Evolutionary conservation across 345 rosid genomes (phyloP).

Genomic region (Populus simonii): DNA sequence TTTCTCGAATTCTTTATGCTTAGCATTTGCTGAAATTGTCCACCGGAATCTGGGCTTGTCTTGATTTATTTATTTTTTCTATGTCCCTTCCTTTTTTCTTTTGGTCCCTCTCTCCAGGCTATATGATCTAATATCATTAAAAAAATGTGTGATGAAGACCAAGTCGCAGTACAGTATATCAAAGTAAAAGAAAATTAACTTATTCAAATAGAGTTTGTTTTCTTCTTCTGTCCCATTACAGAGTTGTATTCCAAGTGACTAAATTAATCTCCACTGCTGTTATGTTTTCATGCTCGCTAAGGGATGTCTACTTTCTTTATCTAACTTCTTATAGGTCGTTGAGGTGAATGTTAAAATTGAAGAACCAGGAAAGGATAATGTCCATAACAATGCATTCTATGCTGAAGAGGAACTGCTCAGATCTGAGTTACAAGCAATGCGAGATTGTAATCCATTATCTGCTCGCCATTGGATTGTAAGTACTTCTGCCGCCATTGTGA

Average conservation of each 20-base stretch:
- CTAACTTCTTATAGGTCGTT: constrained; percentile 52
- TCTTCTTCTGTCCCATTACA: no score
- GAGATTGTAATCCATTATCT: constrained; percentile 74
- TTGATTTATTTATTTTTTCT: no score
- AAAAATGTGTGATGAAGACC: no score
- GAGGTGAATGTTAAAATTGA: constrained; percentile 80
- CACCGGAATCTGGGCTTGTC: no score
- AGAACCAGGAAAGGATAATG: constrained; percentile 72
- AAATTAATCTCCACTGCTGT: no score
- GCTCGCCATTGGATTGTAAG: constrained; percentile 97
- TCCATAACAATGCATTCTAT: constrained; percentile 87
- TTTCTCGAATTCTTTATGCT: neutral
- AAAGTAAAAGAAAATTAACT: no score
- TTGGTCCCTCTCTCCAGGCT: no score
- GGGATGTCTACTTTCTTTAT: neutral
- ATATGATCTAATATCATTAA: no score
- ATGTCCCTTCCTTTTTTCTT: no score
- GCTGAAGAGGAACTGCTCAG: constrained; percentile 77
- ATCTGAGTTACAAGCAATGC: constrained; percentile 75
- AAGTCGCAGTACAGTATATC: no score
- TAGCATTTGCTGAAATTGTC: neutral
- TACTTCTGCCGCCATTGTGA: neutral
- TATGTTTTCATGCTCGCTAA: neutral
- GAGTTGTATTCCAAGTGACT: no score
- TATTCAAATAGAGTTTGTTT: no score